phyloP scores from a whole-genome alignment of 2,329 filamentous ascomycete genomes.

The Fusarium oxysporum region DNA sequence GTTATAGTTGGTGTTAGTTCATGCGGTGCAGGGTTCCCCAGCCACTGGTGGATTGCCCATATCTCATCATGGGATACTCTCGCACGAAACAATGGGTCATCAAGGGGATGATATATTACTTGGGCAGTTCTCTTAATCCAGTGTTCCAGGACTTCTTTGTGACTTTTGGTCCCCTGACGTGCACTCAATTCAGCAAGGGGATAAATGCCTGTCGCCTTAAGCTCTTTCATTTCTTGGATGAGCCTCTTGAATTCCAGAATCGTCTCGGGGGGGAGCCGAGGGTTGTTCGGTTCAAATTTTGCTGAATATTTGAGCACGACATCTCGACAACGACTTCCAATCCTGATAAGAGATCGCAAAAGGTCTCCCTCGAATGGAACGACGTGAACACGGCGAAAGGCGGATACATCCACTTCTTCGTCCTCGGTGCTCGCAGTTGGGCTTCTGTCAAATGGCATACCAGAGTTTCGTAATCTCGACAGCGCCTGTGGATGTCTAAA shows the following conservation, averaged over 20 bases:
- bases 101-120: background rate
- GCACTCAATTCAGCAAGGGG: background rate
- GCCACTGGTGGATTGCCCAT: background rate
- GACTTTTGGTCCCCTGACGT: background rate
- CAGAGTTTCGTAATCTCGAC: too few species aligned
- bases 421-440: too few species aligned
- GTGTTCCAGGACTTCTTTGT: background rate
- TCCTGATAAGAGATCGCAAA: background rate
- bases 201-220: background rate
- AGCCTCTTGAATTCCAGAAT: fast-evolving
- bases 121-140: background rate
- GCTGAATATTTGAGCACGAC: background rate
- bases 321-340: background rate
- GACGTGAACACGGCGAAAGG: background rate
- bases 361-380: background rate
- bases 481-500: too few species aligned
- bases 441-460: too few species aligned
- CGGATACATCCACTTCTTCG: background rate
- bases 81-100: background rate
- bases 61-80: background rate
- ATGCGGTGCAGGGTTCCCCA: fast-evolving
- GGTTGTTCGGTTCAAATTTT: background rate
- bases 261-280: fast-evolving
- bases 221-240: background rate
- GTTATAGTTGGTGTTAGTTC: background rate